Base-by-base conservation (phyloP, 2,329 filamentous ascomycete species). In the Bipolaris zeicola region DNA sequence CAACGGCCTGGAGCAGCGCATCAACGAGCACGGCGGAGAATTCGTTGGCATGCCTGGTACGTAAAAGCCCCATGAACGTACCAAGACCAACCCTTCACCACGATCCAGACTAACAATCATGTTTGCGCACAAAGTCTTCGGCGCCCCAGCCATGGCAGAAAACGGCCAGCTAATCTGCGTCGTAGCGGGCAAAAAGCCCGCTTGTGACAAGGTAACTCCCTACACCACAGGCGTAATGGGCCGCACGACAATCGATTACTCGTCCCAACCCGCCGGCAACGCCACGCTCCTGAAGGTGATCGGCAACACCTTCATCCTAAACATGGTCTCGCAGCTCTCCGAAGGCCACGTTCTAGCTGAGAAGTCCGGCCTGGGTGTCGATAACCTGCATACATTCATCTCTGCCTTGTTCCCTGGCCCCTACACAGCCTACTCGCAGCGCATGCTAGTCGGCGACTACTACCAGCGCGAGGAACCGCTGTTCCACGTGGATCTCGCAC, bases 221-320 rank as follows among this genome's bases (percentile, higher is more conserved):
- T 94, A 87, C 75, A 88, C 88, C 58, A 86, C 85, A 58, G 89
- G 88, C 52, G 90, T 95, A 14, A 90, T 89, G 69, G 84, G 87
- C 2, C 83, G 85, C 33, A 83, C 82, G 13, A 85, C 87, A 61
- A 87, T 96, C 57, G 86, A 94, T 71, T 88, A 92, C 74, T 82
- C 82, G 42, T 86, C 84, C 61, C 84, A 91, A 75, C 83, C 88
- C 1, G 87, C 88, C 46, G 85, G 88, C 50, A 85, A 86, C 50
- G 87, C 92, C 4, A 84, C 87, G 1, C 83, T 86, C 43, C 80
- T 96, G 45, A 95, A 96, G 77, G 81, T 96, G 18, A 83, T 96
- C 8, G 92, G 93, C 55, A 96, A 96, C 76, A 91, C 89, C 0
- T 93, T 96, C 73, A 83, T 96, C 66, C 74, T 96, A 38, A 90